Evolutionary conservation across 805 yeast species (phyloP).

Genomic region (Tetrapisispora iriomotensis): DNA sequence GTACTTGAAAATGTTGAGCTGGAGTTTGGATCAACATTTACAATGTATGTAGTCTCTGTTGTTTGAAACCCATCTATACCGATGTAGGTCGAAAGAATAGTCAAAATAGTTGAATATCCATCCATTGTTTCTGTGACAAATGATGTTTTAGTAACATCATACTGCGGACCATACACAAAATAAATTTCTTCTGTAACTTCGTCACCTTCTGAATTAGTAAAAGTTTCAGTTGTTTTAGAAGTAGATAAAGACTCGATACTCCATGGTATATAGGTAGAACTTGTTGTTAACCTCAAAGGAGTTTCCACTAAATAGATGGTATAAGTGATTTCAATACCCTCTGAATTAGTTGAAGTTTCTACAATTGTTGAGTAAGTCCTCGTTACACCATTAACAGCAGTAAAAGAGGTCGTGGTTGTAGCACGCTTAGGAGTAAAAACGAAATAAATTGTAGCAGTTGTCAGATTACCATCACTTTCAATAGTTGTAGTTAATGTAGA

Average conservation of each 20-base stretch:
- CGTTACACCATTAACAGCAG: background rate
- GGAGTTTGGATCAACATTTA: background rate
- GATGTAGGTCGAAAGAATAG: background rate
- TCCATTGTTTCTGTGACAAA: background rate
- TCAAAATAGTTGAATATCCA: background rate
- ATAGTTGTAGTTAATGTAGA: background rate
- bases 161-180: background rate
- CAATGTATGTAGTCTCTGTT: background rate
- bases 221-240: background rate
- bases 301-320: background rate
- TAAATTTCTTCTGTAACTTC: background rate
- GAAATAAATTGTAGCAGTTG: background rate
- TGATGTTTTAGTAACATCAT: background rate
- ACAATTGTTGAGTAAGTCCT: background rate
- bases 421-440: background rate
- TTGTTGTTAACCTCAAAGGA: background rate
- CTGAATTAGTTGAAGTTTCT: background rate
- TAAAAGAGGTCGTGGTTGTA: background rate
- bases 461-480: background rate
- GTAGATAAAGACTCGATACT: background rate
- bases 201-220: background rate
- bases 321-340: background rate
- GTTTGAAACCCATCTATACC: background rate
- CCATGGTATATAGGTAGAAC: background rate
- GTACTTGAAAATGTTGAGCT: no score